These are phyloP conservation scores for Pichia sp. DNA, from an alignment of 1,139 yeast genomes.

Conservation along the genomic window DNA sequence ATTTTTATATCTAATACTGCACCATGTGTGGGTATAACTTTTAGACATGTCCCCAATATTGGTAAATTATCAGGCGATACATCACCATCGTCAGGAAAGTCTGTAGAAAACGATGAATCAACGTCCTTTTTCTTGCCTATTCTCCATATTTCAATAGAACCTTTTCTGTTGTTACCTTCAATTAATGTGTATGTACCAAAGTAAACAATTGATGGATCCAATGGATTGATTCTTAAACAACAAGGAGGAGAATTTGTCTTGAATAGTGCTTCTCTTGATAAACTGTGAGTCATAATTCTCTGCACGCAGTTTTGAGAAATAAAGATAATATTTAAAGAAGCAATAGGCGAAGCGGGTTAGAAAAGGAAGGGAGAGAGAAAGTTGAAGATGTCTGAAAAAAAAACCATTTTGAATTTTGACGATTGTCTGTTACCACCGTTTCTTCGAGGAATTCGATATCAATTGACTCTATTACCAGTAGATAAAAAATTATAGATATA, in stretches of 20 bases:
- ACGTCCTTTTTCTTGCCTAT: slow-evolving; percentile 13
- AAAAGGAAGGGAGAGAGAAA: neutral
- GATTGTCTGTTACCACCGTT: neutral
- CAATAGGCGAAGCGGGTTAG: neutral
- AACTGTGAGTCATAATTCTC: slow-evolving; percentile 10
- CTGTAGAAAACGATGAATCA: neutral
- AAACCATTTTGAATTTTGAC: neutral
- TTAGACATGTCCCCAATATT: slow-evolving; percentile 26
- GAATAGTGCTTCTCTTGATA: slow-evolving; percentile 19
- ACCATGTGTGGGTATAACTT: slow-evolving; percentile 38
- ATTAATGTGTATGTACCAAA: slow-evolving; percentile 80
- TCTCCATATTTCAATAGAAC: slow-evolving; percentile 64
- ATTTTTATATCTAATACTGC: slow-evolving; percentile 78
- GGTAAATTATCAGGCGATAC: slow-evolving; percentile 12
- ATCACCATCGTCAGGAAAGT: slow-evolving; percentile 21
- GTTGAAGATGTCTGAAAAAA: neutral
- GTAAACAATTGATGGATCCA: slow-evolving; percentile 41
- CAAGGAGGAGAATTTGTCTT: slow-evolving; percentile 75
- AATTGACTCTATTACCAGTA: too few species aligned
- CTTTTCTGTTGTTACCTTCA: slow-evolving; percentile 57
- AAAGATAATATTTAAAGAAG: neutral
- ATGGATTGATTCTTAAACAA: slow-evolving; percentile 59
- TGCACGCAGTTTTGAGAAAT: neutral
- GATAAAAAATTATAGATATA: neutral
- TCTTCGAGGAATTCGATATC: neutral